Base-by-base conservation (phyloP, 129 eudicot species). In the Deinandra increscens region DNA sequence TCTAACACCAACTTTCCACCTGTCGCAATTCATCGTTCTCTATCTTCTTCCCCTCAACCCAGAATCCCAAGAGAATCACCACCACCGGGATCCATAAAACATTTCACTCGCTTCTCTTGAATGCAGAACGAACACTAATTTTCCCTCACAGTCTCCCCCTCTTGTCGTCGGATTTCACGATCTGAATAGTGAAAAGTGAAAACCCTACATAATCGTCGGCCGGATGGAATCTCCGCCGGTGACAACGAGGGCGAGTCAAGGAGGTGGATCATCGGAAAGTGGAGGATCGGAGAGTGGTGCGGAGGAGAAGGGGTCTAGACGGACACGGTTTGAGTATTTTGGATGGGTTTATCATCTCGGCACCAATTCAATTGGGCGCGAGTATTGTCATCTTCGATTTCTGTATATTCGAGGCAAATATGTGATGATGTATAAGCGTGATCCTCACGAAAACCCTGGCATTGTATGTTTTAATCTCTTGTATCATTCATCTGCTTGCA, bases 331-430 rank as follows among this genome's bases (percentile, higher is more conserved):
- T 8, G 91, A 92, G 78, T 89, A 77, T 55, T 89, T 68, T 66
- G 99, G 99, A 9, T 87, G 95, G 95, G 95, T 94, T 49, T 94
- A 87, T 75, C 99, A 94, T 80, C 23, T 94, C 74, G 97, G 96
- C 0, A 81, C 82, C 14, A 90, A 87, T 77, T 67, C 81, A 36
- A 89, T 94, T 44, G 99, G 99, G 11, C 95, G 73, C 36, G 97
- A 94, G 68, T 94, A 69, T 69, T 87, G 90, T 72, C 97, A 84
- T 69, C 83, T 87, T 26, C 84, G 99, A 9, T 94, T 87, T 61
- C 84, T 94, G 18, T 80, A 19, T 64, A 87, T 94, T 19, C 79
- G 84, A 3, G 99, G 99, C 44, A 87, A 79, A 81, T 81, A 87
- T 51, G 79, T 87, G 4, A 83, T 80, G 76, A 94, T 94, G 99